Evolutionary conservation across 1,284 basidiomycete species (phyloP).

Genomic region (Rhodotorula sp.): DNA sequence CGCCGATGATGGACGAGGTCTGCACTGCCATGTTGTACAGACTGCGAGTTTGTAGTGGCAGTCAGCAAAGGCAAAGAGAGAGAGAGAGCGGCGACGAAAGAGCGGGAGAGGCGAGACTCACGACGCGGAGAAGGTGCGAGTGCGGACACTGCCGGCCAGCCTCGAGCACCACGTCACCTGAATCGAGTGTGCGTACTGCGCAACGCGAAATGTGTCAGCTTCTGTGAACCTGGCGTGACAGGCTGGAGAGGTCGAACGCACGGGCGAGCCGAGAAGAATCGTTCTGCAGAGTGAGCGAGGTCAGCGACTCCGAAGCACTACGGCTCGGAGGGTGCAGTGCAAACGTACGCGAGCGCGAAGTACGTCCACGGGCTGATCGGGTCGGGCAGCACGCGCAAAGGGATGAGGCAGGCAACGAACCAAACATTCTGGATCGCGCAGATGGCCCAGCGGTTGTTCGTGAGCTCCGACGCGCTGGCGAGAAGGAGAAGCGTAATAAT

Average conservation of each 20-base stretch:
- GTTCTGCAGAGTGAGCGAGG: background rate
- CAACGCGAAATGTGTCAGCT: too few relatives aligned
- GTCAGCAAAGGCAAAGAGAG: too few relatives aligned
- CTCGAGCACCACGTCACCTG: constrained; percentile 31
- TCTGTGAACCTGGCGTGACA: too few relatives aligned
- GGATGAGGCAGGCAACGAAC: constrained; percentile 24
- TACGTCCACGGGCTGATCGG: constrained; percentile 25
- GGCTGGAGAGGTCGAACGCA: too few relatives aligned
- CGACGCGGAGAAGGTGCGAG: constrained; percentile 35
- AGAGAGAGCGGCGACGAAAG: background rate
- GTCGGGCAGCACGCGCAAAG: constrained; percentile 17
- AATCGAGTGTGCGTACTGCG: constrained; percentile 31
- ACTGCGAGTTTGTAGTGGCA: background rate
- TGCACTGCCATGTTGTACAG: constrained; percentile 28
- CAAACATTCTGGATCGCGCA: constrained; percentile 28
- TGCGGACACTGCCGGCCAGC: constrained; percentile 33
- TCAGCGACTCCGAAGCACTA: background rate
- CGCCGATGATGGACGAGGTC: constrained; percentile 18
- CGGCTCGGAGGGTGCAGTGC: background rate
- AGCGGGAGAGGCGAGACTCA: background rate
- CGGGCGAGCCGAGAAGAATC: constrained; percentile 16
- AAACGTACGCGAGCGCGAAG: constrained; percentile 24
- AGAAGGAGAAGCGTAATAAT: constrained; percentile 46
- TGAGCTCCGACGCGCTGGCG: constrained; percentile 40
- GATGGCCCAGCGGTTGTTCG: constrained; percentile 41